phyloP scores from a whole-genome alignment of 306 rosid genomes.

The Trifolium repens region DNA sequence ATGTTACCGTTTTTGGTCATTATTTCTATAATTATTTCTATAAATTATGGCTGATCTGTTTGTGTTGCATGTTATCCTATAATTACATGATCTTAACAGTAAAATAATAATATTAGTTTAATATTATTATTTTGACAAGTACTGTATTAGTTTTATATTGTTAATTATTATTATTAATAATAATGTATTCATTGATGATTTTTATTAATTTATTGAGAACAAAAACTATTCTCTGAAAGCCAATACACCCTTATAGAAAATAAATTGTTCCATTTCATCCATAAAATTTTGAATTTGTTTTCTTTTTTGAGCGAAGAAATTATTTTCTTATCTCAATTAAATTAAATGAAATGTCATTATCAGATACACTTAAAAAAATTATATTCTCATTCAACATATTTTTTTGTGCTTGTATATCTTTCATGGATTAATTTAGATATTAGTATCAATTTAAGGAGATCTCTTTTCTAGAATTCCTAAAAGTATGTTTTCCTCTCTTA shows the following conservation, averaged over 20 bases:
- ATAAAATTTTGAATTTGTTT: background rate
- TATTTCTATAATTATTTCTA: constrained; percentile 34
- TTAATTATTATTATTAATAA: background rate
- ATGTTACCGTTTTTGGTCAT: constrained; percentile 39
- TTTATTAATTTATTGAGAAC: background rate
- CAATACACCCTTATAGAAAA: constrained; percentile 13
- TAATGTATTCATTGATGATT: background rate
- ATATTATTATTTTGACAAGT: background rate
- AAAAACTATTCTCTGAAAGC: constrained; percentile 11
- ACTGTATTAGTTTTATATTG: background rate
- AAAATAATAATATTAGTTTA: background rate
- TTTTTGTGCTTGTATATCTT: background rate
- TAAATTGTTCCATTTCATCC: background rate
- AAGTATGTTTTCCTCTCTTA: constrained; percentile 4
- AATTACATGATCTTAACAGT: constrained; percentile 29
- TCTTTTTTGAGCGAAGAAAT: background rate
- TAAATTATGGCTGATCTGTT: background rate
- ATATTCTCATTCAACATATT: constrained; percentile 19
- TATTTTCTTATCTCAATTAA: constrained; percentile 28
- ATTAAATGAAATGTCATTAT: constrained; percentile 22
- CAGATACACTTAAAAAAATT: constrained; percentile 24
- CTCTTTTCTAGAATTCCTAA: background rate
- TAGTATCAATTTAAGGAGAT: background rate
- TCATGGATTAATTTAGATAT: constrained; percentile 7
- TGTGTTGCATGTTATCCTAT: constrained; percentile 23